Percentiles rank a stretch among this genome's conserved stretches.
Conservation (phyloP, 495 filamentous ascomycete genomes). For the Penicillium pulvis region DNA sequence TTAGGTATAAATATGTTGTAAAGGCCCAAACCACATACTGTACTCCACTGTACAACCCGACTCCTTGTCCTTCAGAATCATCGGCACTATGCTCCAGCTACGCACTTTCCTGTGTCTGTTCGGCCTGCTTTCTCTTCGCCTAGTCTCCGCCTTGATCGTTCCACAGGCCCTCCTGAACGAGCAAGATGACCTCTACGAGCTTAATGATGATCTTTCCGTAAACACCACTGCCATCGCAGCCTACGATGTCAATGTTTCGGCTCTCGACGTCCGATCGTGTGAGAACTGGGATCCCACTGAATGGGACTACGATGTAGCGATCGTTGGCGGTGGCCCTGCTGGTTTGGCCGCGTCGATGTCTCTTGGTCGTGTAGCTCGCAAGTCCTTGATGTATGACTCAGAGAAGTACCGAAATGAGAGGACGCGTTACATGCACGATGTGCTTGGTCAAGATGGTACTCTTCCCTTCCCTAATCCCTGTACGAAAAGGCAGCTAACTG, state of each 20-base stretch:
- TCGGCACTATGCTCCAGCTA: not conserved
- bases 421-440: conserved; percentile 18
- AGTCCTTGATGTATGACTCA: conserved; percentile 12
- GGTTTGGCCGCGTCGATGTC: conserved; percentile 14
- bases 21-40: not conserved
- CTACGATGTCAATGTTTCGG: not conserved
- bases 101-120: not conserved
- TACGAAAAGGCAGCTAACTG: not conserved
- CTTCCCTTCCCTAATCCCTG: not conserved
- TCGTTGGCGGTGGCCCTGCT: conserved; percentile 17
- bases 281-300: conserved; percentile 8
- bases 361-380: conserved; percentile 10
- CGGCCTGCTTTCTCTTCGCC: conserved; percentile 3
- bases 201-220: not conserved
- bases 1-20: not conserved
- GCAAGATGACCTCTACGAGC: not conserved
- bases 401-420: conserved; percentile 10
- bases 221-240: conserved; percentile 6
- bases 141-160: conserved; percentile 8
- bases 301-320: conserved; percentile 17
- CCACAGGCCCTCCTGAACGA: conserved; percentile 7
- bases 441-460: conserved; percentile 15
- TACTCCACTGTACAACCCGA: too few relatives aligned
- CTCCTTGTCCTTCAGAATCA: not conserved
- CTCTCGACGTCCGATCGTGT: not conserved